Evolutionary conservation across 345 rosid genomes (phyloP).

Genomic region (Brassica cretica): DNA sequence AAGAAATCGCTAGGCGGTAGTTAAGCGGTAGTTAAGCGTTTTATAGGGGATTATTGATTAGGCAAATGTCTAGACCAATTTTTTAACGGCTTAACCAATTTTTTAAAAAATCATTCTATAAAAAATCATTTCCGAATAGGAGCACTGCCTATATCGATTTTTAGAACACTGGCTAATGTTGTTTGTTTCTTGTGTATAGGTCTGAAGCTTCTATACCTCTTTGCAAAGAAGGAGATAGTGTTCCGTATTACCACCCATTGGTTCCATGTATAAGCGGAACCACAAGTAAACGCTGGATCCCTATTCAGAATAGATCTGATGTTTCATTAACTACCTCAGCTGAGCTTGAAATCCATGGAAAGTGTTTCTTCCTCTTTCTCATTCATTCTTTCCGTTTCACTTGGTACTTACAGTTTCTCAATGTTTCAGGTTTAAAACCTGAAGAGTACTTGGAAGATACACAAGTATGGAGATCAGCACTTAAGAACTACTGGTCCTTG

Average conservation of each 20-base stretch:
- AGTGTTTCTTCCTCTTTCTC: not conserved
- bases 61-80: not conserved
- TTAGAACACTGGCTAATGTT: not conserved
- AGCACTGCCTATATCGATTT: not conserved
- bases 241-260: conserved; percentile 81
- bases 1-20: not conserved
- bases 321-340: conserved; percentile 50
- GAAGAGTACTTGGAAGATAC: conserved; percentile 75
- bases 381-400: not conserved
- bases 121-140: no score
- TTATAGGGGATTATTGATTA: not conserved
- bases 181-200: conserved; percentile 41
- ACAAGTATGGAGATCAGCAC: conserved; percentile 71
- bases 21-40: not conserved
- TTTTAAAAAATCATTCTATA: no score
- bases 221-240: conserved; percentile 70
- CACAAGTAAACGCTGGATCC: conserved; percentile 78
- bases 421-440: conserved; percentile 46
- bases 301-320: conserved; percentile 80
- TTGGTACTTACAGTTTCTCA: not conserved
- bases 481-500: conserved; percentile 91
- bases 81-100: no score
- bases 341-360: conserved; percentile 71
- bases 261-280: conserved; percentile 79
- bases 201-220: conserved; percentile 54